Conservation (phyloP, 345 rosid genomes). For the Diplotaxis tenuifolia region DNA sequence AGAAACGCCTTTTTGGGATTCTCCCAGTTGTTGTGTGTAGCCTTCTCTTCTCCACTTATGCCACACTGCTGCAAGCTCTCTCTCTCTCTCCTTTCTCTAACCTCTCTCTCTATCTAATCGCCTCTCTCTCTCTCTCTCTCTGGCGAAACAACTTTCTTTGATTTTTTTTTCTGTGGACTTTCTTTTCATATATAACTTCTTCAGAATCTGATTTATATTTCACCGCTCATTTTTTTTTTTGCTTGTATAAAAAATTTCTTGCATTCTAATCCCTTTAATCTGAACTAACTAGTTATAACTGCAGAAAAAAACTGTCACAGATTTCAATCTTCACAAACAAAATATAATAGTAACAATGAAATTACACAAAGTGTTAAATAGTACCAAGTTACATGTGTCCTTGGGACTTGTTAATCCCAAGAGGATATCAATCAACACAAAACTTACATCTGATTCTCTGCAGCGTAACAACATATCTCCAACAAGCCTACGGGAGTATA, state of each 20-base stretch:
- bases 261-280: constrained; percentile 27
- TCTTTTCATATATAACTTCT: constrained; percentile 19
- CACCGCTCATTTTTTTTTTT: constrained; percentile 23
- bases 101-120: not conserved
- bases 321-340: not conserved
- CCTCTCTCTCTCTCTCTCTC: constrained; percentile 7
- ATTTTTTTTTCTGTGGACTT: constrained; percentile 16
- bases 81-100: constrained; percentile 3
- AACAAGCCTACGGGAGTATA: not conserved
- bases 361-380: not conserved
- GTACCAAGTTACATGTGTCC: constrained; percentile 23
- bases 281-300: not conserved
- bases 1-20: constrained; percentile 16
- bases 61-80: constrained; percentile 13
- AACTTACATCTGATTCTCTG: constrained; percentile 20
- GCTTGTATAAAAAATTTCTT: constrained; percentile 28
- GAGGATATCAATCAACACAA: not conserved
- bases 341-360: not conserved
- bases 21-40: not conserved
- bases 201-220: constrained; percentile 17
- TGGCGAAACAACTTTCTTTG: constrained; percentile 26
- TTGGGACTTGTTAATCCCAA: not conserved
- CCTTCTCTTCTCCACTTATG: constrained; percentile 21
- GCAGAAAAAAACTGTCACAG: not conserved
- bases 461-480: constrained; percentile 7